These are phyloP conservation scores for Serendipita indica DNA, from an alignment of 768 basidiomycete species.

Conservation along the genomic window DNA sequence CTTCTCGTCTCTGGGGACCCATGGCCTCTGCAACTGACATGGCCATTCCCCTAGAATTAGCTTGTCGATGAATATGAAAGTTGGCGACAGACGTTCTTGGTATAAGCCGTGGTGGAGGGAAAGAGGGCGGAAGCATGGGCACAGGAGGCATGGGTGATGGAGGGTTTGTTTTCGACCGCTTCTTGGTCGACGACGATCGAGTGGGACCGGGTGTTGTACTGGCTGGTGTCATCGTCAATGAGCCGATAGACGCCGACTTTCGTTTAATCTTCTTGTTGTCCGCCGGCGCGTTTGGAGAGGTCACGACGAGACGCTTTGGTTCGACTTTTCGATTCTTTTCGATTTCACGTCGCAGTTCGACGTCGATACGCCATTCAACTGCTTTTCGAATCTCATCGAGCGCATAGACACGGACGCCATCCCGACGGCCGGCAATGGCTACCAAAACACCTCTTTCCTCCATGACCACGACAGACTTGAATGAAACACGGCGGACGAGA, in stretches of 20 bases:
- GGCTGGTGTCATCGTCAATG: neutral
- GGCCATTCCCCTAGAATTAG: neutral
- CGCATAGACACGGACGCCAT: conserved; percentile 79
- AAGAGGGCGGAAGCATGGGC: conserved; percentile 4
- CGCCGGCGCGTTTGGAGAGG: neutral
- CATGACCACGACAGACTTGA: conserved; percentile 84
- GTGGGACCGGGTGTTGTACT: neutral
- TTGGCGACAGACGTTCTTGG: conserved; percentile 4
- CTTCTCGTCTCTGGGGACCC: neutral
- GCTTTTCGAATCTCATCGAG: conserved; percentile 74
- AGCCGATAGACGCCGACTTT: conserved; percentile 7
- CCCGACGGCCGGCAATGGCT: conserved; percentile 72
- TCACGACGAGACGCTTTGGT: conserved; percentile 34
- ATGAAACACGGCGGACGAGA: conserved; percentile 63
- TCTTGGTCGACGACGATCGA: neutral
- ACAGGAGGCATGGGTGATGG: neutral
- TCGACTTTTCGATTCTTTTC: conserved; percentile 57
- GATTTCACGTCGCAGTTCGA: conserved; percentile 58
- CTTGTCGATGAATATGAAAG: conserved; percentile 9
- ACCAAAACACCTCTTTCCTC: conserved; percentile 84
- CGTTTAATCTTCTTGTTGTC: neutral
- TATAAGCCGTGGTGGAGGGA: neutral
- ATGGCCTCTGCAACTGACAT: conserved; percentile 3
- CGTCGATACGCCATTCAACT: conserved; percentile 77
- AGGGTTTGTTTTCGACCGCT: neutral